Evolutionary conservation across 768 basidiomycete genomes (phyloP).

Genomic region (Boletellus sp.): DNA sequence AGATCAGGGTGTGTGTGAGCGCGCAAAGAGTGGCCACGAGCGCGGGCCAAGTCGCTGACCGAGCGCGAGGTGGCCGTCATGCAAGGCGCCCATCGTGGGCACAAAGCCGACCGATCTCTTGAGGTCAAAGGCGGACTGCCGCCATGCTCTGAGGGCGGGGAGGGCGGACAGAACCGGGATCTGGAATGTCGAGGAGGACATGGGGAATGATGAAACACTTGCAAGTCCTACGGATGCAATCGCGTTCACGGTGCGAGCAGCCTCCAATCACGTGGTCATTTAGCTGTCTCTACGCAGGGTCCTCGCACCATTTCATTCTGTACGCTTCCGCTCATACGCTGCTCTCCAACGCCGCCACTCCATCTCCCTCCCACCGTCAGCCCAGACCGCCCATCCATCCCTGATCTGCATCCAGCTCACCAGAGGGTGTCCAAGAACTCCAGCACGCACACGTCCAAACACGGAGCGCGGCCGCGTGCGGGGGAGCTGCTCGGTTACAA

Average conservation of each 20-base stretch:
- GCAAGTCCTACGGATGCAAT: slow-evolving; percentile 1
- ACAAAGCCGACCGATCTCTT: slow-evolving; percentile 83
- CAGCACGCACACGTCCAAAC: slow-evolving; percentile 46
- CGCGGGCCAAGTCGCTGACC: slow-evolving; percentile 47
- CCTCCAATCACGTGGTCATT: slow-evolving; percentile 7
- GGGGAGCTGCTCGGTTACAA: slow-evolving; percentile 57
- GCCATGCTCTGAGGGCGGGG: slow-evolving; percentile 67
- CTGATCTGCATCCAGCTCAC: slow-evolving; percentile 65
- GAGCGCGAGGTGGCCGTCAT: slow-evolving; percentile 88
- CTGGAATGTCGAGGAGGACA: slow-evolving; percentile 25
- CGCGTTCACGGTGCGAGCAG: too few species aligned
- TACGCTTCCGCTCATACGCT: slow-evolving; percentile 44
- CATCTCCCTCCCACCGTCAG: slow-evolving; percentile 69
- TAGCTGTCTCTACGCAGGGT: too few species aligned
- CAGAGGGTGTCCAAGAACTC: slow-evolving; percentile 54
- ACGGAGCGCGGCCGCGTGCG: slow-evolving; percentile 47
- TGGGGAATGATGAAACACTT: slow-evolving; percentile 3
- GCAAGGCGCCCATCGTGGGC: slow-evolving; percentile 97
- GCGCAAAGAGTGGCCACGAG: background rate
- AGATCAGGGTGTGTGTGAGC: slow-evolving; percentile 1
- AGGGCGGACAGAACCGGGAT: slow-evolving; percentile 59
- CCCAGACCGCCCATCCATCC: slow-evolving; percentile 81
- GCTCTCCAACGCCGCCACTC: slow-evolving; percentile 69
- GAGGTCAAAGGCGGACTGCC: slow-evolving; percentile 53
- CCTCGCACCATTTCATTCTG: too few species aligned